Base-by-base conservation (phyloP, 2,329 filamentous ascomycete species). In the Fusarium gaditjirri region DNA sequence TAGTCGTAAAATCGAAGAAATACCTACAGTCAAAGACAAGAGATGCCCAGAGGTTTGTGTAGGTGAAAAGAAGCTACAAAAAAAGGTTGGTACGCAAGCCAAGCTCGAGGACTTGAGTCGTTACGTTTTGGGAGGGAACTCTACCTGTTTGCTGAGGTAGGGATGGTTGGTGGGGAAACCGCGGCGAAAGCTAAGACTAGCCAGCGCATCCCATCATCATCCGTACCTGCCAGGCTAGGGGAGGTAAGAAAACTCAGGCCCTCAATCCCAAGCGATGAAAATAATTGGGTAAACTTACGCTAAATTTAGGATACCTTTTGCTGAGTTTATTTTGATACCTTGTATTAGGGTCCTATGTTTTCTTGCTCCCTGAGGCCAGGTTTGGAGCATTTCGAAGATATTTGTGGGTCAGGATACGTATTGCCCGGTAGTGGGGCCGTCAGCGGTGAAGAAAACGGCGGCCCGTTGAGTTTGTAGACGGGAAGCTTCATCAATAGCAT, bases 131-230 rank as follows among this genome's bases (percentile, higher is more conserved):
- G 52, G 59, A 61, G 50, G 63, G 65, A 50, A 42, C 44, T 35
- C 66, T 52, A 65, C 35, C 61, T 52, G 53, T 71, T 70, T 70
- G 62, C 67, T 63, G 49, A 42, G 68, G 41, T 68, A 67, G 43
- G 68, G 36, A 31, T 72, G 59, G 70, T 72, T 73, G 70, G 66
- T 71, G 70, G 70, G 70, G 70, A 62, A 72, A 72, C 70, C 56
- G 46, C 67, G 68, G 59, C 56, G 44, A 52, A 63, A 61, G 63
- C 36, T 42, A 60, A 33, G 46, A 44, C 47, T 49, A 56, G 69
- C 54, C 65, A 68, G 50, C 65, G 49, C 65, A 68, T 68, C 49
- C 44, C 56, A 68, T 69, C 61, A 66, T 65, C 46, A 58, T 53
- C 29, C 35, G 50, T 62, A 58, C 65, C 65, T 68, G 65, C 65